phyloP scores from a whole-genome alignment of 164 flowering plant genomes.

The Kingdonia uniflora region DNA sequence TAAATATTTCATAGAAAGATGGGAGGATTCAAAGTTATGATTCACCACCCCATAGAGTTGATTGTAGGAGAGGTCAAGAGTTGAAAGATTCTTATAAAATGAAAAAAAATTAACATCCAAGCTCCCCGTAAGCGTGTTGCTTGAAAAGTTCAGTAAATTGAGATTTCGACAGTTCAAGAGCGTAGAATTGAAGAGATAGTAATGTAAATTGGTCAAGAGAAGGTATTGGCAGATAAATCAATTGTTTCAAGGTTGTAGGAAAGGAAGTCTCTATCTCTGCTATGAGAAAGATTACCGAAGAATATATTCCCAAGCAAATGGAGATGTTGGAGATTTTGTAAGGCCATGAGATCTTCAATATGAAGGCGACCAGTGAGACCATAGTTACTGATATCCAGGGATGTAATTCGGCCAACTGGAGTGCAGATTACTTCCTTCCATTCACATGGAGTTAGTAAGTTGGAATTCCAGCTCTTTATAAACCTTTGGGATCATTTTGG shows the following conservation, averaged over 20 bases:
- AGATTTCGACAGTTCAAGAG: conserved; percentile 37
- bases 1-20: neutral
- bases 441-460: no score
- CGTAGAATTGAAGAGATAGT: no score
- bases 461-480: no score
- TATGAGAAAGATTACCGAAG: conserved; percentile 30
- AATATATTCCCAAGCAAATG: conserved; percentile 38
- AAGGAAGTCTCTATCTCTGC: neutral
- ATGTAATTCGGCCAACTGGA: no score
- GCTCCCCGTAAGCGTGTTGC: conserved; percentile 40
- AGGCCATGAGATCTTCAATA: conserved; percentile 30
- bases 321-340: conserved; percentile 30
- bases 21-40: neutral
- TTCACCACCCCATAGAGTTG: neutral
- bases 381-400: no score
- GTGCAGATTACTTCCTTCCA: no score
- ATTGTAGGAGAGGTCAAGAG: conserved; percentile 40
- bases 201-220: conserved; percentile 47
- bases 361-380: no score
- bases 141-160: conserved; percentile 43
- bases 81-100: conserved; percentile 33
- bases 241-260: conserved; percentile 25
- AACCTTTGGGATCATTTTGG: no score
- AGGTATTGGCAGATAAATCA: conserved; percentile 31
- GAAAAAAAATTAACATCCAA: conserved; percentile 17